Evolutionary conservation across 768 basidiomycete genomes (phyloP).

Genomic region (Rhizopogon salebrosus): DNA sequence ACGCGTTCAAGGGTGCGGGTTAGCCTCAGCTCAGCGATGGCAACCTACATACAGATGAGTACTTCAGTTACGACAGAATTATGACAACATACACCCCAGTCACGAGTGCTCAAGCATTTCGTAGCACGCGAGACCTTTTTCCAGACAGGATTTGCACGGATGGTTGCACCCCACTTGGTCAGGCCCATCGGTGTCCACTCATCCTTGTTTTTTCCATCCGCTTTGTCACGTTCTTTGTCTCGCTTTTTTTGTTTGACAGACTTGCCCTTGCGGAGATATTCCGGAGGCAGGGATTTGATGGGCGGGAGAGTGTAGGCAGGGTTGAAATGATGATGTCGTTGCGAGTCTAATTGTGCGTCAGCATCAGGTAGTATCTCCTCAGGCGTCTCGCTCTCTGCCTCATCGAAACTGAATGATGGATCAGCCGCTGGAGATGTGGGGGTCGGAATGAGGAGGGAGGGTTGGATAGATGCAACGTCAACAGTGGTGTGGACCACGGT

Average conservation of each 20-base stretch:
- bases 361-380: conserved; percentile 13
- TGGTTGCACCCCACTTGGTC: conserved; percentile 66
- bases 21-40: conserved; percentile 73
- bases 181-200: conserved; percentile 65
- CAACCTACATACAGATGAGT: conserved; percentile 46
- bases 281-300: conserved; percentile 47
- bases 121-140: conserved; percentile 62
- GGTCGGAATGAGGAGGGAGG: conserved; percentile 30
- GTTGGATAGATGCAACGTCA: conserved; percentile 22
- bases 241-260: conserved; percentile 46
- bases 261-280: conserved; percentile 48
- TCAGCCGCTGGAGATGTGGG: conserved; percentile 29
- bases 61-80: background rate
- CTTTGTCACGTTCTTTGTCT: conserved; percentile 39
- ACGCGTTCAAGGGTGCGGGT: conserved; percentile 80
- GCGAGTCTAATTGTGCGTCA: conserved; percentile 8
- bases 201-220: conserved; percentile 41
- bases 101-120: conserved; percentile 74
- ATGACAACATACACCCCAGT: conserved; percentile 68
- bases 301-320: conserved; percentile 51
- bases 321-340: conserved; percentile 35
- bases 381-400: conserved; percentile 19
- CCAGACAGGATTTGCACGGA: conserved; percentile 74
- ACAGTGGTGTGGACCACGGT: conserved; percentile 21
- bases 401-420: conserved; percentile 30